Conservation (phyloP, 129 eudicot species). For the Arctium lappa region DNA sequence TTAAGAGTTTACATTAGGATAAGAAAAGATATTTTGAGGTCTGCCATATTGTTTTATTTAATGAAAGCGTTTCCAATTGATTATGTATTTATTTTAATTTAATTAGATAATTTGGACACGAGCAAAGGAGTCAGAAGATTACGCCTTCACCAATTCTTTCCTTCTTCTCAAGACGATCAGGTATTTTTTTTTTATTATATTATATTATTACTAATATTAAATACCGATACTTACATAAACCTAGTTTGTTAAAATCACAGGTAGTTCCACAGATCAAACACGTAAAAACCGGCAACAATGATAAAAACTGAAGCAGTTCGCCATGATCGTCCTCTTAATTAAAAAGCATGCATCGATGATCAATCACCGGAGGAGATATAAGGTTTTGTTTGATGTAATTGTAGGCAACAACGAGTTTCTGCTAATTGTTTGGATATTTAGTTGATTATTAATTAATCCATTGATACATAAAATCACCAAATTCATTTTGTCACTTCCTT, state of each 20-base stretch:
- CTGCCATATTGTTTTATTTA: background rate
- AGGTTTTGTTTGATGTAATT: background rate
- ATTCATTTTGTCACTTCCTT: background rate
- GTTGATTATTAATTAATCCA: background rate
- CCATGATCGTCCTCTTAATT: background rate
- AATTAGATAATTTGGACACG: constrained; percentile 11
- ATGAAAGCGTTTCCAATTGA: background rate
- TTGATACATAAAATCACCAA: background rate
- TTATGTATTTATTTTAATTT: background rate
- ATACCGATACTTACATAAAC: background rate
- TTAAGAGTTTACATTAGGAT: background rate
- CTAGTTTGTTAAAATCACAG: constrained; percentile 1
- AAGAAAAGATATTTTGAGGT: constrained; percentile 18
- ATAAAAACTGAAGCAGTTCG: background rate
- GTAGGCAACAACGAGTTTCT: background rate
- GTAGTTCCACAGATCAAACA: constrained; percentile 16
- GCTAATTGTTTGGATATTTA: background rate
- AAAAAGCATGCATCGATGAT: background rate
- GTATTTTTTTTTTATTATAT: background rate
- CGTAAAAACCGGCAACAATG: background rate
- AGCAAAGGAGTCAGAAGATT: constrained; percentile 11
- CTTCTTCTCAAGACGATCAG: constrained; percentile 20
- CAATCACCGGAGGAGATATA: background rate
- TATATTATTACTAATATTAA: background rate
- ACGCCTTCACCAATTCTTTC: background rate